These are phyloP conservation scores for Podospora conica DNA, from an alignment of 495 filamentous ascomycete genomes.

Conservation along the genomic window DNA sequence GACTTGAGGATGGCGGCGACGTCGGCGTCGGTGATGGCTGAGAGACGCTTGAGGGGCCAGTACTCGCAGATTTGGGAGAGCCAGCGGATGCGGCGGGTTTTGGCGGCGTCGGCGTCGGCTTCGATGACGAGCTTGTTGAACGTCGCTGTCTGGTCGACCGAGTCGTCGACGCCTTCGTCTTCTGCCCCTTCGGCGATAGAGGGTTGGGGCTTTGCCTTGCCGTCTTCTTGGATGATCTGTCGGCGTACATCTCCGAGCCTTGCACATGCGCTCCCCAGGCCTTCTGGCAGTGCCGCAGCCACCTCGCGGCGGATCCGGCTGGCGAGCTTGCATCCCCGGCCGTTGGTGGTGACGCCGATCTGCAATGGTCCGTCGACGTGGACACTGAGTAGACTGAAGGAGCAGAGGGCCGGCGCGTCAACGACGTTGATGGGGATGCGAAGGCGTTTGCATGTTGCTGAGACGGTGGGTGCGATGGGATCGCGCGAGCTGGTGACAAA, in stretches of 20 bases:
- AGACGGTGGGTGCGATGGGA: constrained; percentile 56
- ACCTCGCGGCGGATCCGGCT: constrained; percentile 87
- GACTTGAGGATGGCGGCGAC: constrained; percentile 64
- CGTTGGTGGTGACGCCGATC: constrained; percentile 92
- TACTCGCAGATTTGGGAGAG: constrained; percentile 96
- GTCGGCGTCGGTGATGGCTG: constrained; percentile 73
- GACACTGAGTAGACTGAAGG: constrained; percentile 82
- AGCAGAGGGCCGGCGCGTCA: constrained; percentile 81
- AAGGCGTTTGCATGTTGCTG: constrained; percentile 65
- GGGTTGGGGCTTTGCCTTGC: constrained; percentile 14
- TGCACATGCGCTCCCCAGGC: constrained; percentile 79
- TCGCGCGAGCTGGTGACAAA: constrained; percentile 65
- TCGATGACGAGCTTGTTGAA: constrained; percentile 81
- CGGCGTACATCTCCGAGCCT: constrained; percentile 70
- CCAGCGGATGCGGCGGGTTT: constrained; percentile 84
- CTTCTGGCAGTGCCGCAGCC: constrained; percentile 64
- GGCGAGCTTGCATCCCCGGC: constrained; percentile 89
- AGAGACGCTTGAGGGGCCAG: constrained; percentile 83
- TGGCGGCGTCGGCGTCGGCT: constrained; percentile 64
- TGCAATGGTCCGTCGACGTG: constrained; percentile 89
- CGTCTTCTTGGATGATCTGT: constrained; percentile 63
- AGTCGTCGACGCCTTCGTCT: constrained; percentile 75
- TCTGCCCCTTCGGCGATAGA: constrained; percentile 37
- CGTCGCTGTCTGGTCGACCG: constrained; percentile 69
- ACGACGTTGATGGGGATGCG: constrained; percentile 90